Evolutionary conservation across 768 basidiomycete species (phyloP).

Genomic region (Tylopilus rubrobrunneus): DNA sequence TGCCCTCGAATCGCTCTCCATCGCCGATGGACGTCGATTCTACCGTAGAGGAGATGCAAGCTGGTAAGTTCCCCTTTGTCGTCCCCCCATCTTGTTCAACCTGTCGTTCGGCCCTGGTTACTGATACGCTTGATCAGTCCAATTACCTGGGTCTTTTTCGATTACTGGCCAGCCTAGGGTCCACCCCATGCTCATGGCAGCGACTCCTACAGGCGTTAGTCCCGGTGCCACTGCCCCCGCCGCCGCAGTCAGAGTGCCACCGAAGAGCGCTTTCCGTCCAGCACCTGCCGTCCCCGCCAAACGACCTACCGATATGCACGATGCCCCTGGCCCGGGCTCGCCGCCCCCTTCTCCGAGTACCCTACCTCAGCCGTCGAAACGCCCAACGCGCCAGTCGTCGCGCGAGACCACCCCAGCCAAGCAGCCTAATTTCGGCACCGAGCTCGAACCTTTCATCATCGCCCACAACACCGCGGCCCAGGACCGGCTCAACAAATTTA

Average conservation of each 20-base stretch:
- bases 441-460: conserved; percentile 27
- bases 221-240: no score
- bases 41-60: neutral
- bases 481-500: conserved; percentile 27
- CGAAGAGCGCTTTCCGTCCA: neutral
- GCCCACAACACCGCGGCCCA: conserved; percentile 32
- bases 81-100: no score
- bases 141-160: no score
- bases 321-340: no score
- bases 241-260: neutral
- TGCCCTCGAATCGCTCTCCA: conserved; percentile 7
- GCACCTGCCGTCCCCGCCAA: conserved; percentile 10
- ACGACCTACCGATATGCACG: conserved; percentile 6
- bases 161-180: no score
- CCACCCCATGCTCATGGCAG: no score
- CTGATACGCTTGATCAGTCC: no score
- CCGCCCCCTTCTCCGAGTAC: conserved; percentile 10
- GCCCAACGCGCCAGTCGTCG: neutral
- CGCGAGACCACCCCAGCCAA: neutral
- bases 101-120: no score
- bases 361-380: conserved; percentile 18
- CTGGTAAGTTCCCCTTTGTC: no score
- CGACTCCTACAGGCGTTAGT: no score
- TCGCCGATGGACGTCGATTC: conserved; percentile 25
- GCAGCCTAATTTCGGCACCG: conserved; percentile 2